Evolutionary conservation across 163 green algal genomes (phyloP), one percentile per base, ranked within the genome.

Genomic region (Scenedesmus sp.): DNA sequence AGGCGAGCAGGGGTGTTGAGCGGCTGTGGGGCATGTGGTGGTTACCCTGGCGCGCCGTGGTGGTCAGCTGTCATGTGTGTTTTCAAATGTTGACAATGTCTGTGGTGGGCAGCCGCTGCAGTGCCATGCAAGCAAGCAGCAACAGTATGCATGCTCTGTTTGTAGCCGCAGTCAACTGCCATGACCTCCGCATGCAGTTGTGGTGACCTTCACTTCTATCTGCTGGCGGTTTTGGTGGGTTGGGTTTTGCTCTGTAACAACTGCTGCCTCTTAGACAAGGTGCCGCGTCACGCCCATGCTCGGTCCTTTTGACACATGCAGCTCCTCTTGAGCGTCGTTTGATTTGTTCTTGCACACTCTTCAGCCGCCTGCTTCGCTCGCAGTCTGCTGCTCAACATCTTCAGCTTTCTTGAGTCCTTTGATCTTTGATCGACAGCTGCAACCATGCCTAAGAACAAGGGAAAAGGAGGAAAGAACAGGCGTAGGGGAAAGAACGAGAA

Each of bases 401-500:
- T 79, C 70, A 52, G 70, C 70, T 79, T 8, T 7, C 23, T 18
- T 52, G 23, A 52, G 34, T 46, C 34, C 13, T 13, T 79, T 79
- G 70, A 79, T 79, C 23, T 79, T 18, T 76, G 66, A 76, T 79
- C 70, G 74, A 23, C 1, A 81, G 59, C 57, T 79, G 73, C 20
- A 52, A 95, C 6, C 54, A 99, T 99, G 97, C 97, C 97, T 59
- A 99, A 99, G 96, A 99, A 99, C 92, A 99, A 99, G 93, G 98
- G 98, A 95, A 97, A 96, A 95, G 76, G 91, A 96, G 97, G 97
- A 93, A 99, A 99, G 94, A 99, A 99, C 92, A 96, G 97, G 84
- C 94, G 97, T 88, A 96, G 98, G 79, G 97, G 97, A 94, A 99
- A 99, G 96, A 99, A 99, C 92, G 98, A 99, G 93, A 97, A 96